Evolutionary conservation across 2,329 filamentous ascomycete species (phyloP), one percentile per base, ranked within the genome.

Genomic region (Trichophyton benhamiae): DNA sequence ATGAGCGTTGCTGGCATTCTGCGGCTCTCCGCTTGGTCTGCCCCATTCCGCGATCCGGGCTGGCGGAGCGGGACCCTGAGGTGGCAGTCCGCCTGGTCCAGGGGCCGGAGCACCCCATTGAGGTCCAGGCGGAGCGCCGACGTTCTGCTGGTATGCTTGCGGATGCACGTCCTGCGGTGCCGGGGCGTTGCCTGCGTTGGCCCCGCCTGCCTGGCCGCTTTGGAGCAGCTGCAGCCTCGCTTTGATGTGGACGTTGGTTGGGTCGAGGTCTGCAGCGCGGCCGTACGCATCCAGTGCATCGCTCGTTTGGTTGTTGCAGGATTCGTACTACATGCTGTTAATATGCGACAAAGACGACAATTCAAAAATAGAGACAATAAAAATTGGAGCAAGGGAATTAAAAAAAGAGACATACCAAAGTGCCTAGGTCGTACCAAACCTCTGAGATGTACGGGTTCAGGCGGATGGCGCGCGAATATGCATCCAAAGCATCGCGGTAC

Each of bases 361-460:
- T 27, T 27, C 27, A n/a, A 27, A 27, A 27, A 27, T 27, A 27
- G 27, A 7, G 27, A 27, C 5, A 7, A 27, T 27, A 27, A 27
- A 27, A 61, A 20, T 42, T 22, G 41, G 20, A 20, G 49, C 55
- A 53, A 70, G 79, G 66, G 79, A 13, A 25, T 36, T 17, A 58
- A 11, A 8, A 49, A 13, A 53, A 11, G 3, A 62, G 69, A 82
- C 87, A 80, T 83, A 95, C 89, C 79, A 99, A 72, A 68, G 94
- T 99, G 65, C 94, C 94, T 44, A 99, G 80, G 74, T 99, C 94
- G 75, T 97, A 99, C 94, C 94, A 99, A 59, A 99, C 94, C 75
- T 99, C 94, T 1, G 91, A 96, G 66, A 99, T 97, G 79, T 95
- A 96, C 3, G 94, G 94, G 72, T 97, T 99, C 68, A 99, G 77